Evolutionary conservation across 2,329 filamentous ascomycete species (phyloP), one percentile per base, ranked within the genome.

Genomic region (Cryphonectria radicalis): DNA sequence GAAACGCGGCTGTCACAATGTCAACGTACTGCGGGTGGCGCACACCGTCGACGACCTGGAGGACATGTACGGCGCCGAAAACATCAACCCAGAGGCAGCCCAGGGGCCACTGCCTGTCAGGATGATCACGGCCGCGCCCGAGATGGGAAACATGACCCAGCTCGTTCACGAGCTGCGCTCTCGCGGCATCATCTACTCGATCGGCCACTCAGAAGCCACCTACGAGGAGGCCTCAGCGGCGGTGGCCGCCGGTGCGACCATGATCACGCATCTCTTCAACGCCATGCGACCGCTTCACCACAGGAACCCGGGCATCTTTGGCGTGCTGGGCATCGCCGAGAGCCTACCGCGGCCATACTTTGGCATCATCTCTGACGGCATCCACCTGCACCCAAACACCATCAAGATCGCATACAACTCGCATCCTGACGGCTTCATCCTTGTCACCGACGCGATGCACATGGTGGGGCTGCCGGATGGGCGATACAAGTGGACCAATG

Each of bases 211-310:
- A 0, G 93, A 97, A 79, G 92, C 94, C 19, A 93, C 92, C 0
- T 97, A 95, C 78, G 93, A 97, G 80, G 87, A 95, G 78, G 93
- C 93, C 0, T 89, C 91, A 4, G 82, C 84, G 5, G 92, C 93
- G 28, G 88, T 96, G 4, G 84, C 84, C n/a, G 86, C 90, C 8
- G 94, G 94, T 67, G 93, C 93, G 1, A 92, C 88, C 65, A 97
- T 97, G 93, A 92, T 97, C 75, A 97, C 94, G 0, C 94, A 97
- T 78, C 86, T 97, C 1, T 97, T 97, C 88, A 97, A 97, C 79
- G 94, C 94, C 37, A 97, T 97, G 94, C 88, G 91, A 0, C 94
- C 94, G 19, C 89, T 97, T 66, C 93, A 96, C 80, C 94, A 98
- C 84, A 92, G 95, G 71, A 94, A 97, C 80, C 94, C 95, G 0